phyloP scores from a whole-genome alignment of 352 stramenopile species.

The Pythium scleroteichum region DNA sequence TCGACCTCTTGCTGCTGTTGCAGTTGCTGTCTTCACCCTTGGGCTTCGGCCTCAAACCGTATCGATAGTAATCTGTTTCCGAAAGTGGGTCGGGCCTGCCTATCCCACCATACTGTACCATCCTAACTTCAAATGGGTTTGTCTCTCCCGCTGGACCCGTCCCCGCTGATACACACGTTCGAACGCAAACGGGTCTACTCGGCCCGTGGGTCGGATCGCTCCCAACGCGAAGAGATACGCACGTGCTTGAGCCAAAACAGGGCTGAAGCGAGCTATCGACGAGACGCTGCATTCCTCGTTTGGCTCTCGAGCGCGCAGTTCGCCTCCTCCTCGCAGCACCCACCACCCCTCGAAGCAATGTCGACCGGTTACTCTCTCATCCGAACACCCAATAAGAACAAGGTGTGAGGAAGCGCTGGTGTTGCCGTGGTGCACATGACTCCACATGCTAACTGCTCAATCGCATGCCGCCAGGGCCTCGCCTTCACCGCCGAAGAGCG shows the following conservation, averaged over 20 bases:
- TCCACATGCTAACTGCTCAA: not conserved
- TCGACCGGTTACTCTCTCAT: slow-evolving; percentile 65
- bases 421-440: not conserved
- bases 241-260: slow-evolving; percentile 5
- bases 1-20: slow-evolving; percentile 17
- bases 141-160: not conserved
- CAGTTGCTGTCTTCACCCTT: slow-evolving; percentile 8
- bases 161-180: no score
- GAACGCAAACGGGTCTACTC: not conserved
- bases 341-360: slow-evolving; percentile 11
- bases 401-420: slow-evolving; percentile 37
- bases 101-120: slow-evolving; percentile 1
- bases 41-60: slow-evolving; percentile 6
- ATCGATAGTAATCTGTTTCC: slow-evolving; percentile 19
- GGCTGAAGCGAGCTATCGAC: slow-evolving; percentile 4
- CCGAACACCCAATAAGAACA: slow-evolving; percentile 90
- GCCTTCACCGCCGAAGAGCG: slow-evolving; percentile 92
- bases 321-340: not conserved
- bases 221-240: slow-evolving; percentile 20
- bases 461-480: slow-evolving; percentile 55
- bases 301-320: not conserved
- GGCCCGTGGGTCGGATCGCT: slow-evolving; percentile 17
- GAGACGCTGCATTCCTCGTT: slow-evolving; percentile 18
- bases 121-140: slow-evolving; percentile 22
- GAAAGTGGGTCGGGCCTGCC: not conserved